A percentile compares a stretch with the other conserved stretches of the same genome.
These are phyloP conservation scores for Epicoccum sorghinum DNA, from an alignment of 2,329 filamentous ascomycete genomes.

Conservation along the genomic window DNA sequence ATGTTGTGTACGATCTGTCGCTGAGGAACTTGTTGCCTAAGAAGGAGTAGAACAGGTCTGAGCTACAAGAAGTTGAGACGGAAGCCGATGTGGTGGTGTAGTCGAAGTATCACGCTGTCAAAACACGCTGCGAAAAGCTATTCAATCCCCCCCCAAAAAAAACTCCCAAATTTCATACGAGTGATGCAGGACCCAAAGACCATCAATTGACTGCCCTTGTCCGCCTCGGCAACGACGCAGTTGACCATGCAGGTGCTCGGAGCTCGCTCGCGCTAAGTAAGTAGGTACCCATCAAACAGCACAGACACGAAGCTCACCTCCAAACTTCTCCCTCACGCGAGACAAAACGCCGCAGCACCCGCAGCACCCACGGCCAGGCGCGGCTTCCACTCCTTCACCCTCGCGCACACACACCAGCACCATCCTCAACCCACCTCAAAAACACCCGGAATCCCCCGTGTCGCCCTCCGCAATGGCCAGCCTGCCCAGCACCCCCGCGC, in stretches of 20 bases:
- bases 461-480: slow-evolving; percentile 27
- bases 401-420: no score
- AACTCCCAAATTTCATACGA: not conserved
- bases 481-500: slow-evolving; percentile 33
- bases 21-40: slow-evolving; percentile 74
- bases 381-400: slow-evolving; percentile 27
- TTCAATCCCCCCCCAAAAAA: not conserved
- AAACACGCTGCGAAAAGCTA: not conserved
- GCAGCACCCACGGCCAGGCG: slow-evolving; percentile 20
- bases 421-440: no score
- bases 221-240: no score
- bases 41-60: slow-evolving; percentile 22
- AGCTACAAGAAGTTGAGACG: not conserved
- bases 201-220: not conserved
- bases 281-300: slow-evolving; percentile 12
- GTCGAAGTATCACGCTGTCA: not conserved
- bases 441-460: not conserved
- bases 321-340: slow-evolving; percentile 21
- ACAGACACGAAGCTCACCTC: slow-evolving; percentile 22
- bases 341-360: slow-evolving; percentile 2
- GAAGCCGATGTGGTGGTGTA: not conserved
- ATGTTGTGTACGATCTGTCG: slow-evolving; percentile 94
- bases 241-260: slow-evolving; percentile 23
- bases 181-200: not conserved
- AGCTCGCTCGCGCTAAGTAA: slow-evolving; percentile 18